Evolutionary conservation across 768 basidiomycete genomes (phyloP), one percentile per base, ranked within the genome.

Genomic region (Boletus reticuloceps): DNA sequence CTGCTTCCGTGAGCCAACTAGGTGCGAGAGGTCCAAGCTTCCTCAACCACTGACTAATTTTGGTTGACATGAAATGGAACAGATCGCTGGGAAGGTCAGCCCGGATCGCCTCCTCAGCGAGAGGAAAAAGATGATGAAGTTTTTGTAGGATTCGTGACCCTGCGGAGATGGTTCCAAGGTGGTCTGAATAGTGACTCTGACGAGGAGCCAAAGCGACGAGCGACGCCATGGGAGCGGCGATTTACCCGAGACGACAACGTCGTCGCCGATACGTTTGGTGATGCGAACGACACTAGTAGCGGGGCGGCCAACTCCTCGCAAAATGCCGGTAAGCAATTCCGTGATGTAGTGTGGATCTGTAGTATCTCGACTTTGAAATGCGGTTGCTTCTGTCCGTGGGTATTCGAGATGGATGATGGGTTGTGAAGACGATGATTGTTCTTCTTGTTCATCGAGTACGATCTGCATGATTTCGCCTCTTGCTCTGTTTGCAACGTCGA

Each of bases 331-430:
- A 11, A 83, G 68, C 5, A 82, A 62, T 45, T 77, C 67, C 0
- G 77, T 76, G 55, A 82, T 79, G 39, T 77, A 77, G 0, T 71
- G 72, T 9, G 77, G 77, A 56, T 80, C 54, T 0, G 67, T n/a
- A 0, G 61, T 63, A 16, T 67, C 61, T n/a, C 60, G 25, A 31
- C 13, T 19, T 25, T 53, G 29, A 29, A 29, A 9, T 9, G 27
- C 9, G 9, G 27, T 9, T 29, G 8, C 27, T 29, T 29, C 27
- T 29, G 27, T 29, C 27, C 8, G 27, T 27, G 27, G 27, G 27
- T 27, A n/a, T n/a, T n/a, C n/a, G n/a, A n/a, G n/a, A n/a, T n/a
- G n/a, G n/a, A n/a, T n/a, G n/a, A n/a, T n/a, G n/a, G n/a, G n/a
- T n/a, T n/a, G n/a, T n/a, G n/a, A n/a, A n/a, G n/a, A n/a, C n/a